Evolutionary conservation across 306 rosid genomes (phyloP), one percentile per base, ranked within the genome.

Genomic region (Neltuma alba): DNA sequence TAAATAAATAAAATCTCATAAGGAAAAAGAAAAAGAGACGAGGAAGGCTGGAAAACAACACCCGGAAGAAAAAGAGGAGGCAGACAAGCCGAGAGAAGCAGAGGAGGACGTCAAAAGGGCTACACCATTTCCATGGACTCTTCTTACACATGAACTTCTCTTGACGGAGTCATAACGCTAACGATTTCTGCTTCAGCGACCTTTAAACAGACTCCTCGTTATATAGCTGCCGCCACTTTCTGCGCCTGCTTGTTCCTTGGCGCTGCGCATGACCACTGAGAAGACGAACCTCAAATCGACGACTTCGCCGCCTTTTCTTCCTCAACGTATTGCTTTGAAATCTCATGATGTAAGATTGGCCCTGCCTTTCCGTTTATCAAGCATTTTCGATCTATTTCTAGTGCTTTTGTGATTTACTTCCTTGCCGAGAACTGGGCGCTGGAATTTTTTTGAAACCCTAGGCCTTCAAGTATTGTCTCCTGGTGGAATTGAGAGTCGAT

Each of bases 101-200:
- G 75, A 42, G 21, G 27, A 25, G 27, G 33, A 48, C 18, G 71
- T 67, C 28, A 68, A 12, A 57, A 9, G 31, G 13, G 54, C 27
- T 30, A 37, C 18, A 16, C 55, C 83, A 33, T 27, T 60, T 6
- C 66, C 77, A 31, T 42, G 28, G 27, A 58, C 57, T 54, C 61
- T 72, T 13, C 67, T 63, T 5, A 1, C 15, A 10, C 42, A n/a
- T 37, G 48, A 50, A 0, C 57, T 25, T 50, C n/a, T 21, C 58
- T 63, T 70, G 67, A 82, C 84, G 67, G 87, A 89, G 86, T 80
- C 27, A 79, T 82, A 85, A 77, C 84, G 85, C 28, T 71, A 3
- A 25, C 63, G 16, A 23, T 57, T 77, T 74, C 55, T 75, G 11
- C 76, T 37, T 76, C 86, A 25, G 82, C 87, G 27, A 54, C 6